Base-by-base conservation (phyloP, 305 asterid genomes). In the Fraxinus nigra region DNA sequence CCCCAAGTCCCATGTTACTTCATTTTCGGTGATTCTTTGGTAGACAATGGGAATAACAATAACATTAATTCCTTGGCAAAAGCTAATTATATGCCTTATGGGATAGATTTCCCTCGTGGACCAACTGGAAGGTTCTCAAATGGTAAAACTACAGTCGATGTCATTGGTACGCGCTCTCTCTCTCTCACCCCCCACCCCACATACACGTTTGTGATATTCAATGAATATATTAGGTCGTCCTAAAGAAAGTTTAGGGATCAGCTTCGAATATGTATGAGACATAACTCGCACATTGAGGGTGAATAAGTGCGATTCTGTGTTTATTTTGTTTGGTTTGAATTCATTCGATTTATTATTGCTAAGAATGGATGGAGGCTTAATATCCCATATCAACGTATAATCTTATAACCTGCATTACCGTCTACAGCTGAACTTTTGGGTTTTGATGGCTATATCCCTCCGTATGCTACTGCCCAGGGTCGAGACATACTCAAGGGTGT, bases 1-100 rank as follows among this genome's bases (percentile, higher is more conserved):
- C 93, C 96, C 4, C 98, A 94, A 84, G 98, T 93, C 1, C 98
- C 98, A 10, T 89, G 98, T 75, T 89, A 80, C 86, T 94, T 93
- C 72, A 84, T 91, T 48, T 94, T 93, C 34, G 98, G 98, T 8
- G 98, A 94, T 84, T 94, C 98, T 0, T 84, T 94, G 84, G 95
- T 92, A 26, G 98, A 94, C 61, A 92, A 93, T 78, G 98, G 98
- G 6, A 93, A 94, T 81, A 94, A 93, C 79, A 94, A 94, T 80
- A 81, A 82, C 70, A 92, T 94, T 37, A 87, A 84, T 75, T 93
- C 98, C 1, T 84, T 93, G 86, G 98, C 98, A 2, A 88, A 79
- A 82, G 95, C 98, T 7, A 94, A 94, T 16, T 94, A 92, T 85
- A 84, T 91, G 91, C 97, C 98, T 75, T 94, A 94, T 34, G 97